A percentile compares a stretch with the other conserved stretches of the same genome.
phyloP scores from a whole-genome alignment of 2,329 filamentous ascomycete genomes.

The Aureobasidium melanogenum region DNA sequence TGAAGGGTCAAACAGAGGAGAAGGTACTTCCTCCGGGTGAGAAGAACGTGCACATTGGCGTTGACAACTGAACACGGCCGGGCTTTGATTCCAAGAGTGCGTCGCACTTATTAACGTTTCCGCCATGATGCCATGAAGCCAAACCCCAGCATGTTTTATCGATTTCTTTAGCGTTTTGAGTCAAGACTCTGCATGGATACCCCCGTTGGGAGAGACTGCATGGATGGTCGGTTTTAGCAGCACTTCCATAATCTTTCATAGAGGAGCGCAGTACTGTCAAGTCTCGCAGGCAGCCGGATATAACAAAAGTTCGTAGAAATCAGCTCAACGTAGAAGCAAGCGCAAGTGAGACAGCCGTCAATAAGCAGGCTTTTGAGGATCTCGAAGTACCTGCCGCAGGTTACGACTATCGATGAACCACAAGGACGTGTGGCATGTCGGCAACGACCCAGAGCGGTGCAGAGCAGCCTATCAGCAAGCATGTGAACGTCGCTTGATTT shows the following conservation, averaged over 20 bases:
- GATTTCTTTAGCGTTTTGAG: slow-evolving; percentile 8
- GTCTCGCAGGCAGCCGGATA: background rate
- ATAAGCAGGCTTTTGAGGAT: background rate
- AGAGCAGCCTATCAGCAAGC: slow-evolving; percentile 1
- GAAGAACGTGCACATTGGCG: slow-evolving; percentile 52
- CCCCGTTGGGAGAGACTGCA: background rate
- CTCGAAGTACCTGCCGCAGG: background rate
- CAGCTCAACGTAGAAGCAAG: background rate
- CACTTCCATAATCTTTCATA: background rate
- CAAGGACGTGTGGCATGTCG: background rate
- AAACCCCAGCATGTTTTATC: slow-evolving; percentile 7
- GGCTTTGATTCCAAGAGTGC: background rate
- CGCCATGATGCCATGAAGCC: slow-evolving; percentile 7
- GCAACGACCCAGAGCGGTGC: background rate
- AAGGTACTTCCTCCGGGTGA: slow-evolving; percentile 49
- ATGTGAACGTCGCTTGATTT: slow-evolving; percentile 1
- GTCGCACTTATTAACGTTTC: slow-evolving; percentile 5
- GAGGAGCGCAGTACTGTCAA: background rate
- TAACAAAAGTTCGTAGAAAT: background rate
- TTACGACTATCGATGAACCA: background rate
- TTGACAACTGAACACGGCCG: slow-evolving; percentile 42
- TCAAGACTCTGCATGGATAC: slow-evolving; percentile 2
- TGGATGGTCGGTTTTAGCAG: background rate
- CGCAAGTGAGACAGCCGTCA: slow-evolving; percentile 8
- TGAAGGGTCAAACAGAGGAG: slow-evolving; percentile 49